A percentile compares a stretch with the other conserved stretches of the same genome.
Evolutionary conservation across 148 eudicot species (phyloP).

Genomic region (Vaccinium darrowii): DNA sequence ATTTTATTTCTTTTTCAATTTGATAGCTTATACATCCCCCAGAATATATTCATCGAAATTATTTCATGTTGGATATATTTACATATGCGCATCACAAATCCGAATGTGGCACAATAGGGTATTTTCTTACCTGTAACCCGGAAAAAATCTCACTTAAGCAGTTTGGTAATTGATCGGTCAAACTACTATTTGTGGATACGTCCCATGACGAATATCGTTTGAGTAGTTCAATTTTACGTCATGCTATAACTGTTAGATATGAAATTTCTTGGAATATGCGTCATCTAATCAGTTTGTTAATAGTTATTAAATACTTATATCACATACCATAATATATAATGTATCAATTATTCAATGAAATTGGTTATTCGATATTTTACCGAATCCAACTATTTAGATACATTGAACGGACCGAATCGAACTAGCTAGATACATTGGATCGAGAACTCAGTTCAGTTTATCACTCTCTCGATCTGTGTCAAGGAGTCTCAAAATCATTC

Average conservation of each 20-base stretch:
- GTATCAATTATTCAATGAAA: background rate
- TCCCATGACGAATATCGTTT: background rate
- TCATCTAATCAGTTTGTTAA: background rate
- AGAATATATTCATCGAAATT: too few species aligned
- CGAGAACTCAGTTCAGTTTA: too few species aligned
- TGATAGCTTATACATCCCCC: too few species aligned
- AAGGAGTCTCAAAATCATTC: background rate
- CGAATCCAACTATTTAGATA: background rate
- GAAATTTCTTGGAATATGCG: background rate
- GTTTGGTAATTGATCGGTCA: background rate
- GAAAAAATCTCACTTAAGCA: too few species aligned
- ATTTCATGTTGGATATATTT: too few species aligned
- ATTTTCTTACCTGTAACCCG: too few species aligned
- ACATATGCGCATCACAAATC: too few species aligned
- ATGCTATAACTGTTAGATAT: background rate
- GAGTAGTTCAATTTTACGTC: background rate
- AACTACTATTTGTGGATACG: background rate
- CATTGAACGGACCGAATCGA: background rate
- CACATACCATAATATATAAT: background rate
- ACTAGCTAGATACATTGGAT: too few species aligned
- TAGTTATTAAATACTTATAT: background rate
- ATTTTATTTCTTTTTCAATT: too few species aligned
- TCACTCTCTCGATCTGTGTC: background rate
- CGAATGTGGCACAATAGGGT: too few species aligned
- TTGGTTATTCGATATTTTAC: background rate